Base-by-base conservation (phyloP, 441 rosid species). In the Cnidoscolus chayamansa region DNA sequence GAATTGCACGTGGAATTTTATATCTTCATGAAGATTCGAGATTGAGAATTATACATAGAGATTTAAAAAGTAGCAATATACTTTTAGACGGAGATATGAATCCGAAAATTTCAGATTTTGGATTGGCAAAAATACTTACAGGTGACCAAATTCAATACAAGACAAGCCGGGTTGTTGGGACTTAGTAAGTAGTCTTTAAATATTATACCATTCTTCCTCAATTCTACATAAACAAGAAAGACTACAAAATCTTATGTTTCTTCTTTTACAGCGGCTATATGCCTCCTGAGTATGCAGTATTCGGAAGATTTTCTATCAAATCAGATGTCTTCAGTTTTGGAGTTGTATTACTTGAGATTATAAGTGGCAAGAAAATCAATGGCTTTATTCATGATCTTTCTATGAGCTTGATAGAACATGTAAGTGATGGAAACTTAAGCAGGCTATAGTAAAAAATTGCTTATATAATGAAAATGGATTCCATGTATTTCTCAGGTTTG, bases 1-100 rank as follows among this genome's bases (percentile, higher is more conserved):
- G 92, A 10, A 84, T 85, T 53, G 89, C 88, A 20, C 76, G 87
- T 58, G 90, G 94, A 12, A 75, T 89, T 19, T 48, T 85, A 0
- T 88, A 88, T 69, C 90, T 89, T 67, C 92, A 88, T 72, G 78
- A 83, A 35, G 92, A 89, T 65, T 87, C 94, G 0, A 80, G 87
- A 73, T 80, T 86, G 47, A 84, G 82, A 72, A 86, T 89, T 12
- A 83, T 89, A 15, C 45, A 40, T 5, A 40, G 45, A 6, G 45
- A 40, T 40, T 40, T 40, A 40, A 40, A 40, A 40, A 84, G 85
- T n/a, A 86, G 92, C 62, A 89, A 89, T 20, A 20, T 85, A 32
- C 66, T 70, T 10, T 17, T 70, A 17, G 74, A 70, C 17, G 66
- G 12, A 0, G 65, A 48, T 10, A 30, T 70, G 74, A 70, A 70